These are phyloP conservation scores for Lepidium didymum DNA, from an alignment of 345 rosid species.

Conservation along the genomic window DNA sequence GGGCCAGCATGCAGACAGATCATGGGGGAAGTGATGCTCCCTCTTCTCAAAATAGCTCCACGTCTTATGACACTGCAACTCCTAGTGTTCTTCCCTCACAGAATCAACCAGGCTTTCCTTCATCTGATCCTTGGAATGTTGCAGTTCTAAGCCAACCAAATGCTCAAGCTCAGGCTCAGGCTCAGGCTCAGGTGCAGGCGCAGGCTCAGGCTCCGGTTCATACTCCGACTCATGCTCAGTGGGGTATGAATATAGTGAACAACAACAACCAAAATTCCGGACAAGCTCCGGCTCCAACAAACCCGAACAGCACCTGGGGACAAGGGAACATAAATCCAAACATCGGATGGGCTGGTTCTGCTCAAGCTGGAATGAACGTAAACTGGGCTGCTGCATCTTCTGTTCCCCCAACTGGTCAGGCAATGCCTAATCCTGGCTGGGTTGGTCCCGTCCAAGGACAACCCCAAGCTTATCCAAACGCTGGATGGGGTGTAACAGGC, in stretches of 20 bases:
- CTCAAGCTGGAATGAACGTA: constrained; percentile 41
- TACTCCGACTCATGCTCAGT: too few species aligned
- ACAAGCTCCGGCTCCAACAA: constrained; percentile 36
- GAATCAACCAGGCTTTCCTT: constrained; percentile 31
- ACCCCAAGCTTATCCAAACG: constrained; percentile 39
- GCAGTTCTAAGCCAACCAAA: constrained; percentile 21
- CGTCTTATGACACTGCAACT: constrained; percentile 32
- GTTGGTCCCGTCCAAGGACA: constrained; percentile 48
- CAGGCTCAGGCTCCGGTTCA: too few species aligned
- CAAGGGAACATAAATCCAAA: constrained; percentile 43
- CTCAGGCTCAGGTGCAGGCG: not conserved
- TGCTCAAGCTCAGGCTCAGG: constrained; percentile 23
- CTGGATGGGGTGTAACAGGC: constrained; percentile 51
- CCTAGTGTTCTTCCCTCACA: constrained; percentile 34
- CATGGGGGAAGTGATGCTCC: constrained; percentile 34
- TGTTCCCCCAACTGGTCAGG: constrained; percentile 42
- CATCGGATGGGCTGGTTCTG: constrained; percentile 60
- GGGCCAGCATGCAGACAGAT: constrained; percentile 37
- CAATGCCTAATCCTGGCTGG: constrained; percentile 45
- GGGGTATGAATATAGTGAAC: constrained; percentile 45
- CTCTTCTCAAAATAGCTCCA: constrained; percentile 36
- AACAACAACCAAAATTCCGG: constrained; percentile 30
- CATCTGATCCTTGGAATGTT: constrained; percentile 66
- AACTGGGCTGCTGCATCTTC: constrained; percentile 42
- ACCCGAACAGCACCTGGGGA: constrained; percentile 54